Base-by-base conservation (phyloP, 106 monocot species). In the Apostasia shenzhenica region DNA sequence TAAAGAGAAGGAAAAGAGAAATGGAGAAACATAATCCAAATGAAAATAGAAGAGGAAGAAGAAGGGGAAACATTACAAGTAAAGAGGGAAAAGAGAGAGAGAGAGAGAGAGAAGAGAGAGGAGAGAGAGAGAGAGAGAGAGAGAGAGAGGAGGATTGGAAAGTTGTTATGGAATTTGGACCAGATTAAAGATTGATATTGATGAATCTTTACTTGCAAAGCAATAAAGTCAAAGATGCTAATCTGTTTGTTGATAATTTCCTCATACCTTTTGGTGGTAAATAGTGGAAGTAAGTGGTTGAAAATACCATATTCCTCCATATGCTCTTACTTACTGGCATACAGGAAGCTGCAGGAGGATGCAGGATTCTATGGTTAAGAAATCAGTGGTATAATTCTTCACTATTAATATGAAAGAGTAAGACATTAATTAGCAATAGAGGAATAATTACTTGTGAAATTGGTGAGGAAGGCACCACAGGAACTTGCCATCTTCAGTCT, bases 251-350 rank as follows among this genome's bases (percentile, higher is more conserved):
- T 72, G 89, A 66, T 97, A 92, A 71, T 92, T 87, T 48, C 89
- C 92, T 97, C 92, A 81, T 97, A 86, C 14, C 92, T 87, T 54
- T 87, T 62, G 0, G 48, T 55, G 63, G 89, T 84, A 12, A 97
- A 73, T 14, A 86, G 48, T 39, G 89, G 87, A 41, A 92, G 81
- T 59, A 97, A 65, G 8, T 90, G 66, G 4, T 78, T 78, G 12
- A 87, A 78, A 75, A n/a, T n/a, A 92, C 92, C 62, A 90, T 70
- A 41, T 79, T n/a, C n/a, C n/a, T 72, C 89, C 92, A 92, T 63
- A 97, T 90, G 11, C 41, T 57, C n/a, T n/a, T n/a, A n/a, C 61
- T 81, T 73, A 43, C 72, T 89, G 37, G 78, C 75, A 72, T 81
- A 3, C 78, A 73, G 60, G 78, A 75, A 14, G 89, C 88, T 48